Base-by-base conservation (phyloP, 805 yeast genomes). In the Priceomyces carsonii region DNA sequence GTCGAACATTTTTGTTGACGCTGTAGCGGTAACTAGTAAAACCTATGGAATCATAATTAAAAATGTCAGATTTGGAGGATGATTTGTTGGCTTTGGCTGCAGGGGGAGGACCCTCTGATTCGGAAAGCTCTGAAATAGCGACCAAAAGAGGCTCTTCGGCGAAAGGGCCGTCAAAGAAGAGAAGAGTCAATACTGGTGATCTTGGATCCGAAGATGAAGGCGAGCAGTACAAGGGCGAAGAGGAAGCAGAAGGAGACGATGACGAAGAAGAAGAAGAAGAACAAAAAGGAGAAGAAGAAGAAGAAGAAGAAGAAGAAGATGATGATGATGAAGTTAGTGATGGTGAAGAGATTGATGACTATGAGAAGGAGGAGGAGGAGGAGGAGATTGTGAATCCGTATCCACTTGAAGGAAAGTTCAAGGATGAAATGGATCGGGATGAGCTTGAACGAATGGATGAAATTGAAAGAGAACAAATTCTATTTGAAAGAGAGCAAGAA, bases 61-160 rank as follows among this genome's bases (percentile, higher is more conserved):
- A n/a, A 8, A 85, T 85, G 95, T 82, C 90, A 42, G 95, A 68
- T 50, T 78, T 88, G 55, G 97, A 90, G 58, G 98, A 91, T 59
- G 99, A 93, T 75, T 76, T 93, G 66, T 77, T 91, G 56, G 98
- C 96, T 14, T 77, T 93, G 51, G 99, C 99, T 33, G 98, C 95
- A 42, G 55, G 57, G 33, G 40, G 36, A 17, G 48, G 41, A 16
- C 48, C 57, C 8, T 61, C 50, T 36, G 46, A 53, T n/a, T 54
- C 44, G 28, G 45, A 42, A 12, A 56, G 48, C 20, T 24, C 48
- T 21, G 34, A 47, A 34, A 32, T 35, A 8, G 24, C 36, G 3
- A 15, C 30, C 9, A 43, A 43, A 21, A 29, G 39, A 22, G 27
- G 39, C 18, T 29, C 26, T 27, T 39, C 43, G 44, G 35, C 61